Evolutionary conservation across 169 alveolate species (phyloP).

Genomic region (Eimeria necatrix): DNA sequence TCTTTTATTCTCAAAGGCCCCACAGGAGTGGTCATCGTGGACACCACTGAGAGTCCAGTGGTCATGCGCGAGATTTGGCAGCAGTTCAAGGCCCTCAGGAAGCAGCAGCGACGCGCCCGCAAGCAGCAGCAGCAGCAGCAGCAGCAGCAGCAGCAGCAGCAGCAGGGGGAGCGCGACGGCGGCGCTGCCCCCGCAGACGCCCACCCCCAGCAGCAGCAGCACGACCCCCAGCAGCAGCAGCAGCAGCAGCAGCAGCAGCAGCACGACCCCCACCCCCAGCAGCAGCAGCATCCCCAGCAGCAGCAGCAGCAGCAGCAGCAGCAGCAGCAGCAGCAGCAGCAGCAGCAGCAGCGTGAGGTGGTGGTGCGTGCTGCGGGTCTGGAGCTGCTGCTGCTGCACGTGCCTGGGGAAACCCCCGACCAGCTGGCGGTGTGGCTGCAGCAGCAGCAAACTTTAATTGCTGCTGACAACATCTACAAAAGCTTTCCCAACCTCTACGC

Average conservation of each 20-base stretch:
- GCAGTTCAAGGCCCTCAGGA: not conserved
- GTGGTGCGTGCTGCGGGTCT: conserved; percentile 70
- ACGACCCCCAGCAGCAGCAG: too few relatives aligned
- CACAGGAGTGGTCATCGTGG: conserved; percentile 71
- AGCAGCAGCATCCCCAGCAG: too few relatives aligned
- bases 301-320: too few relatives aligned
- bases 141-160: conserved; percentile 15
- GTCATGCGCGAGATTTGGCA: conserved; percentile 52
- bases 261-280: too few relatives aligned
- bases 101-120: conserved; percentile 3
- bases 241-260: too few relatives aligned
- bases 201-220: not conserved
- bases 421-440: conserved; percentile 68
- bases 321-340: conserved; percentile 31
- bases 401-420: conserved; percentile 79
- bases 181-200: not conserved
- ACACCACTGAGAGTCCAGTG: conserved; percentile 61
- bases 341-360: too few relatives aligned
- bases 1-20: conserved; percentile 41
- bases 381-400: conserved; percentile 65
- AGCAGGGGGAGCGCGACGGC: not conserved
- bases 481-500: conserved; percentile 81
- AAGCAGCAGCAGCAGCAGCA: conserved; percentile 36
- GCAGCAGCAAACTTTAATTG: conserved; percentile 27
- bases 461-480: conserved; percentile 78